Conservation (phyloP, 805 yeast genomes). For the Wickerhamiella lipophila region DNA sequence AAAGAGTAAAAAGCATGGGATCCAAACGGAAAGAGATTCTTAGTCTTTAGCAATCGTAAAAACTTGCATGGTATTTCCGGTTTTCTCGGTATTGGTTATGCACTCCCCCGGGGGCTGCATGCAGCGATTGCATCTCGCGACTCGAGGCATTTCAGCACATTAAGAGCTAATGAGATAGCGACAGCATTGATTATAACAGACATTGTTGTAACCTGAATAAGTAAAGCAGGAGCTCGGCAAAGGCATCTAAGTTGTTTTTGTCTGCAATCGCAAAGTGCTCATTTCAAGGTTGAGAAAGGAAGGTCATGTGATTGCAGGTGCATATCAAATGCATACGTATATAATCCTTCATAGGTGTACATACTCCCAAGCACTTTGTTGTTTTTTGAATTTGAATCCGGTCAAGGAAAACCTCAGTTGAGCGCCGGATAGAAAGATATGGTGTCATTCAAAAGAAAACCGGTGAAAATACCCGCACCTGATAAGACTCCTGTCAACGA, state of each 20-base stretch:
- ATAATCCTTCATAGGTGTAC: constrained; percentile 6
- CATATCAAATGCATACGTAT: constrained; percentile 9
- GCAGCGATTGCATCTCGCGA: constrained; percentile 5
- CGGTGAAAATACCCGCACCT: constrained; percentile 24
- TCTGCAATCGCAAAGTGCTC: not conserved
- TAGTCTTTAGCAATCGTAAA: not conserved
- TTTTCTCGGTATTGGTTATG: not conserved
- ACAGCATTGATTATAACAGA: not conserved
- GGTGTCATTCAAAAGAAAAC: constrained; percentile 32
- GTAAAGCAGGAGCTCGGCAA: not conserved
- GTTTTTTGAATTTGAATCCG: too few relatives aligned
- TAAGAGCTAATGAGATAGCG: not conserved
- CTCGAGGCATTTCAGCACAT: not conserved
- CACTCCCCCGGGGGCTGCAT: not conserved
- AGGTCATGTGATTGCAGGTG: constrained; percentile 7
- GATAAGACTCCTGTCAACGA: constrained; percentile 18
- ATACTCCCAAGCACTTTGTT: not conserved
- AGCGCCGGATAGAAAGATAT: constrained; percentile 3
- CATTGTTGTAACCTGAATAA: not conserved
- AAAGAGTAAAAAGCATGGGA: not conserved
- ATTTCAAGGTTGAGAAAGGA: not conserved
- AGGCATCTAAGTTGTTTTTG: not conserved
- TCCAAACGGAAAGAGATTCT: too few relatives aligned
- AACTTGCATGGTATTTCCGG: not conserved
- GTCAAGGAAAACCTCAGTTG: not conserved